phyloP scores from a whole-genome alignment of 2,329 filamentous ascomycete species.

The Penicillium capsulatum region DNA sequence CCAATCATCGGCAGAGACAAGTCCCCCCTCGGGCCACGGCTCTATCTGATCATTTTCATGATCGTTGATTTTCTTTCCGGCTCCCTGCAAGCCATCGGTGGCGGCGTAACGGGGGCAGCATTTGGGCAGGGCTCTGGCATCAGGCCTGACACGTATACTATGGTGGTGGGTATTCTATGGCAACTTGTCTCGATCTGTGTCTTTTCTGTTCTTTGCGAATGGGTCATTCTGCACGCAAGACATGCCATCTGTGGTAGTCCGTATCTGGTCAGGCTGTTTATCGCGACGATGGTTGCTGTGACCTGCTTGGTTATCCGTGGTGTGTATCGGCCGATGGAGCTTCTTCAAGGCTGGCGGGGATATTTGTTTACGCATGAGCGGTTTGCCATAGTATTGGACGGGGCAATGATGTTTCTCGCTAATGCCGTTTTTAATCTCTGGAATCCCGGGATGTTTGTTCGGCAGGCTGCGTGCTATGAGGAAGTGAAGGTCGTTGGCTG shows the following conservation, averaged over 20 bases:
- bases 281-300: background rate
- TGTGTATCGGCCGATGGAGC: constrained; percentile 1
- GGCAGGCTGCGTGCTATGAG: constrained; percentile 21
- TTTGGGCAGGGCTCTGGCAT: constrained; percentile 14
- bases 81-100: constrained; percentile 47
- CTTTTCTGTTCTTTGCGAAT: background rate
- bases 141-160: background rate
- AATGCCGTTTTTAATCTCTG: constrained; percentile 4
- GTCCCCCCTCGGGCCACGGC: constrained; percentile 31
- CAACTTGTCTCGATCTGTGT: background rate
- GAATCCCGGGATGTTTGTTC: constrained; percentile 15
- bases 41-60: constrained; percentile 43
- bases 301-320: constrained; percentile 2
- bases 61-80: constrained; percentile 46
- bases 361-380: constrained; percentile 2
- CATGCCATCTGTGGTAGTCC: constrained; percentile 1
- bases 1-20: constrained; percentile 19
- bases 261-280: background rate
- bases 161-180: background rate
- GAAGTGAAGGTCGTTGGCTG: background rate
- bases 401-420: constrained; percentile 1
- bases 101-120: constrained; percentile 39
- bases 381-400: constrained; percentile 2
- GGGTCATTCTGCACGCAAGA: background rate
- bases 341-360: background rate